phyloP scores from a whole-genome alignment of 2,329 filamentous ascomycete genomes.

The Cladosporium sp. region DNA sequence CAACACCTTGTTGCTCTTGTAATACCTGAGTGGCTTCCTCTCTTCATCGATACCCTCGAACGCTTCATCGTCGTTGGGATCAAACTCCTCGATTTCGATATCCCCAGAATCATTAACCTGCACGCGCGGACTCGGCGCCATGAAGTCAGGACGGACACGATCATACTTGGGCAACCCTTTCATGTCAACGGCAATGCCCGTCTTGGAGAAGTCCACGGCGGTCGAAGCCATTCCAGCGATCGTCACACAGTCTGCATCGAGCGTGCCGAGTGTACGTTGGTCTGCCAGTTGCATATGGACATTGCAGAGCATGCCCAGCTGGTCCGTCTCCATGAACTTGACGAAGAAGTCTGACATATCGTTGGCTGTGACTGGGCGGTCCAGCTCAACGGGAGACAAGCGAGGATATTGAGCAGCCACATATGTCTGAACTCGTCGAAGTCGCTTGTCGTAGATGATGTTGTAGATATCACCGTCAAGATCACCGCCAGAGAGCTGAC shows the following conservation, averaged over 20 bases:
- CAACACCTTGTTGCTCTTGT: slow-evolving; percentile 67
- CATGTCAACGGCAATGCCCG: slow-evolving; percentile 61
- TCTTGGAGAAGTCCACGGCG: slow-evolving; percentile 49
- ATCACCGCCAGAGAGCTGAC: slow-evolving; percentile 77
- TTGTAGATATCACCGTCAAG: slow-evolving; percentile 83
- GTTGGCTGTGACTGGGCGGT: slow-evolving; percentile 57
- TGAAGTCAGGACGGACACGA: slow-evolving; percentile 54
- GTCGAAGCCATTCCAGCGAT: slow-evolving; percentile 44
- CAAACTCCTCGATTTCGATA: slow-evolving; percentile 49
- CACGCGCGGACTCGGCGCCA: slow-evolving; percentile 52
- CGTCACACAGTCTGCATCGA: slow-evolving; percentile 39
- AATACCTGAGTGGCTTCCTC: slow-evolving; percentile 55
- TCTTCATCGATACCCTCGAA: slow-evolving; percentile 36
- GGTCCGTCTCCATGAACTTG: slow-evolving; percentile 65
- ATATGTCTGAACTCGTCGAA: slow-evolving; percentile 51
- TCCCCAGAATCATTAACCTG: slow-evolving; percentile 49
- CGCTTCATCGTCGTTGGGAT: slow-evolving; percentile 47
- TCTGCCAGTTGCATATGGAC: slow-evolving; percentile 48
- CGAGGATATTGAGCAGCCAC: slow-evolving; percentile 70
- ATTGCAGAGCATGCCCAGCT: slow-evolving; percentile 46
- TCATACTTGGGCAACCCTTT: slow-evolving; percentile 45
- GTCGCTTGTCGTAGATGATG: slow-evolving; percentile 68
- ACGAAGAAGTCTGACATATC: slow-evolving; percentile 84
- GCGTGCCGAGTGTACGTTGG: slow-evolving; percentile 35
- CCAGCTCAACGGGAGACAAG: slow-evolving; percentile 59